Evolutionary conservation across 2,329 filamentous ascomycete species (phyloP).

Genomic region (Fusarium oligoseptatum): DNA sequence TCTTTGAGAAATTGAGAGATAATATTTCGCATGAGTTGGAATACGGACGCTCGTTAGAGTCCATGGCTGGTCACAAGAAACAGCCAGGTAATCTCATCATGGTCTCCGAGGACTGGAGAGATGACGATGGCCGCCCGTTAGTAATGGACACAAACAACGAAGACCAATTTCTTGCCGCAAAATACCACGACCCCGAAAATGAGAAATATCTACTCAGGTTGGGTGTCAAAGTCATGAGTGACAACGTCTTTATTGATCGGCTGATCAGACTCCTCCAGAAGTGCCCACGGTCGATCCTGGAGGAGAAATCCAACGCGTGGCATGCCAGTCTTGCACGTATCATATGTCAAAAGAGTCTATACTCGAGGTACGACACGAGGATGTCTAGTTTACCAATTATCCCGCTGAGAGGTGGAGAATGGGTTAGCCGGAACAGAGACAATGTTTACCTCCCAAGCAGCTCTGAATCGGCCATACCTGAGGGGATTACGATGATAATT

Average conservation of each 20-base stretch:
- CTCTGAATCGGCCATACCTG: background rate
- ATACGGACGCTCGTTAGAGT: background rate
- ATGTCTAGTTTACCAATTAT: background rate
- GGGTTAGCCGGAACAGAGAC: background rate
- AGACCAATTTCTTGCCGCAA: background rate
- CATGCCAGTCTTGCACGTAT: background rate
- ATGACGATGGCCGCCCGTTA: conserved; percentile 2
- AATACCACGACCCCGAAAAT: background rate
- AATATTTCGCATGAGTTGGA: background rate
- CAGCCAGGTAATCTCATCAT: background rate
- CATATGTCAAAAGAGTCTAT: background rate
- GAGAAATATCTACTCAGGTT: background rate
- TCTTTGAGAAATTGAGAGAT: background rate
- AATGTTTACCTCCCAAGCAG: background rate
- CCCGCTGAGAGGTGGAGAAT: background rate
- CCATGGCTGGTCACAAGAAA: background rate
- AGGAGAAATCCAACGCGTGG: background rate
- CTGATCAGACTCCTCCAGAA: background rate
- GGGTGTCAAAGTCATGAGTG: background rate
- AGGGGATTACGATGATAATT: background rate
- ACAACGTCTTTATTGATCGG: background rate
- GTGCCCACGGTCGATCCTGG: background rate
- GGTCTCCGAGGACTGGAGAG: background rate
- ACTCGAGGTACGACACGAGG: background rate
- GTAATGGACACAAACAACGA: background rate